Conservation (phyloP, 2,329 filamentous ascomycete genomes). For the Periconia sp. region DNA sequence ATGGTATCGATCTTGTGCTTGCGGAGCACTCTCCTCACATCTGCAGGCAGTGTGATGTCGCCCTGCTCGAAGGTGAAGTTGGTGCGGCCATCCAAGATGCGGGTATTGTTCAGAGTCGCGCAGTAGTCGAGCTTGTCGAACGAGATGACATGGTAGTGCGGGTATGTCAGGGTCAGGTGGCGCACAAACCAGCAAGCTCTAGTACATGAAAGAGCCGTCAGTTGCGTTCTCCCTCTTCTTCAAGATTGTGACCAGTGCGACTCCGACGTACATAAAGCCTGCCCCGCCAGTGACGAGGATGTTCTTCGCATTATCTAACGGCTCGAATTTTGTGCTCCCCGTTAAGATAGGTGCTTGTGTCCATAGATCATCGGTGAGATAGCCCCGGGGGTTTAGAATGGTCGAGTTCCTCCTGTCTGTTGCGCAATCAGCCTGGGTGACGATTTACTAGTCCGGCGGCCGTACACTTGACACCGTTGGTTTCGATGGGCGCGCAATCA, state of each 20-base stretch:
- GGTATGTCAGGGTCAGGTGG: conserved; percentile 74
- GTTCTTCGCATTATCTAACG: conserved; percentile 70
- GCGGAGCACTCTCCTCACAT: conserved; percentile 71
- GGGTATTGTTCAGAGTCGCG: conserved; percentile 77
- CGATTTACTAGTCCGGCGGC: conserved; percentile 1
- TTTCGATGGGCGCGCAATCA: conserved; percentile 16
- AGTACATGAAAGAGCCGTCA: conserved; percentile 11
- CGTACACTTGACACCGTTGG: conserved; percentile 32
- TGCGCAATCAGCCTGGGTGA: conserved; percentile 10
- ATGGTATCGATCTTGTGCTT: conserved; percentile 75
- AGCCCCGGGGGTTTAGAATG: conserved; percentile 45
- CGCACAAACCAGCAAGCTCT: conserved; percentile 83
- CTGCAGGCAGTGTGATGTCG: conserved; percentile 70
- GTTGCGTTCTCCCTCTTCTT: conserved; percentile 4
- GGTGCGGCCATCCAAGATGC: conserved; percentile 63
- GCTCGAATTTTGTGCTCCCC: conserved; percentile 70
- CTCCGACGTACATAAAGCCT: conserved; percentile 72
- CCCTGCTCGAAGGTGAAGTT: conserved; percentile 83
- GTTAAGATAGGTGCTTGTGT: conserved; percentile 69
- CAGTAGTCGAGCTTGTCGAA: conserved; percentile 87
- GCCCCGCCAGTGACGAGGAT: conserved; percentile 84
- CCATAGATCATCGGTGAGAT: conserved; percentile 65
- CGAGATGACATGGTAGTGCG: conserved; percentile 76
- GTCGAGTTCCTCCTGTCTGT: conserved; percentile 39
- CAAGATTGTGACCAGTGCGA: conserved; percentile 3